Evolutionary conservation across 768 basidiomycete species (phyloP).

Genomic region (Tubosaeta sp.): DNA sequence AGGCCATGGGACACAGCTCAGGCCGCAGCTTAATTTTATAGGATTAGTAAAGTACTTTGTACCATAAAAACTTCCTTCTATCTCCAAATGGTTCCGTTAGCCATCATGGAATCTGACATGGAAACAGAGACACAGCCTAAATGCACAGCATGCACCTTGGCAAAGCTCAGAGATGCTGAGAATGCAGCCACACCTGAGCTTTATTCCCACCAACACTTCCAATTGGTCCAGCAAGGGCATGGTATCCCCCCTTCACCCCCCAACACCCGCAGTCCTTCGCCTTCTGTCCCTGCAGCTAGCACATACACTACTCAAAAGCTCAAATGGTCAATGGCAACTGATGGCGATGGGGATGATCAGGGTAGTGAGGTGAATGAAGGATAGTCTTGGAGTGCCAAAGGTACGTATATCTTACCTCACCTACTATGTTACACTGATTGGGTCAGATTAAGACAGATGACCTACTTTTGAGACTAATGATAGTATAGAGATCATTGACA

Average conservation of each 20-base stretch:
- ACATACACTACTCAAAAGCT: neutral
- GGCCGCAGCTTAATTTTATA: neutral
- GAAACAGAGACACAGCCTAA: neutral
- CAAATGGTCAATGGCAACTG: neutral
- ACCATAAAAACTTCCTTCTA: neutral
- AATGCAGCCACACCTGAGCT: too few relatives aligned
- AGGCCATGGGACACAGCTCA: neutral
- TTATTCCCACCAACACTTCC: too few relatives aligned
- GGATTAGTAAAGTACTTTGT: neutral
- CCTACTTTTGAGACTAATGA: neutral
- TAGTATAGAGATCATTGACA: neutral
- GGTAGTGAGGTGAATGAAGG: neutral
- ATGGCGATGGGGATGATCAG: neutral
- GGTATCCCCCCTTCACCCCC: neutral
- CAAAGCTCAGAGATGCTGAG: neutral
- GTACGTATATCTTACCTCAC: neutral
- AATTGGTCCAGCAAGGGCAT: neutral
- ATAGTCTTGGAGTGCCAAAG: neutral
- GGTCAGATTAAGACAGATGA: neutral
- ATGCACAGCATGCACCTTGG: neutral
- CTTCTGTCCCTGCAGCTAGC: neutral
- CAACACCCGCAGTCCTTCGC: neutral
- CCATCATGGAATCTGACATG: neutral
- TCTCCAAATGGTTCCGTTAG: neutral
- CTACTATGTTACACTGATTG: neutral